Evolutionary conservation across 345 rosid species (phyloP), one percentile per base, ranked within the genome.

Genomic region (Syzygium jambos): DNA sequence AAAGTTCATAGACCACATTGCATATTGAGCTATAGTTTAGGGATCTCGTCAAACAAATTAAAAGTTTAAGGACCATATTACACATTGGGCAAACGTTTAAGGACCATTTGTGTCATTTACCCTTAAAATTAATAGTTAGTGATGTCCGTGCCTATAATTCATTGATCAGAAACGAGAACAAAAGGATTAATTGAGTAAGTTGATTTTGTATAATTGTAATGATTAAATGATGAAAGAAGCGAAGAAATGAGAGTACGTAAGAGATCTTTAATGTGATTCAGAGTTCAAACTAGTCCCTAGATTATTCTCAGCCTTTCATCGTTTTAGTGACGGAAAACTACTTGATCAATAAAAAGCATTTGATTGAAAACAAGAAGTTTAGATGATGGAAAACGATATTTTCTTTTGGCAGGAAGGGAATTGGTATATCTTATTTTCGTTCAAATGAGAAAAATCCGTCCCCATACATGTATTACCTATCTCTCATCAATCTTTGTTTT

Each of bases 21-120:
- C 7, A 43, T 1, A 43, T 43, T 43, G 46, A 1, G 1, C 46
- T 43, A 43, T 43, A 43, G 46, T 43, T 43, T 43, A 43, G 46
- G 7, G 46, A 43, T 1, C 3, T 0, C 1, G 1, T 6, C 6
- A 7, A 43, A 6, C 7, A 43, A 43, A 43, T 43, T 43, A 43
- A 43, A 43, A 43, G 46, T 43, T 43, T 1, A 5, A 43, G 7
- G 7, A 6, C 6, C 7, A 43, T 4, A 43, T 43, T 43, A 1
- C 46, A 43, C 46, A 43, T 43, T 43, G 0, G 7, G 7, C 46
- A 6, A 43, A 43, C 7, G 46, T 43, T 43, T 43, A 1, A 6
- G 7, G 46, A 43, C 7, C 46, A 43, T 43, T 43, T 43, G 46
- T 43, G 46, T 43, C 7, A 43, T 43, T 43, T 5, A 43, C 46